Evolutionary conservation across 495 filamentous ascomycete genomes (phyloP), one percentile per base, ranked within the genome.

Genomic region (Trichocladium antarcticum): DNA sequence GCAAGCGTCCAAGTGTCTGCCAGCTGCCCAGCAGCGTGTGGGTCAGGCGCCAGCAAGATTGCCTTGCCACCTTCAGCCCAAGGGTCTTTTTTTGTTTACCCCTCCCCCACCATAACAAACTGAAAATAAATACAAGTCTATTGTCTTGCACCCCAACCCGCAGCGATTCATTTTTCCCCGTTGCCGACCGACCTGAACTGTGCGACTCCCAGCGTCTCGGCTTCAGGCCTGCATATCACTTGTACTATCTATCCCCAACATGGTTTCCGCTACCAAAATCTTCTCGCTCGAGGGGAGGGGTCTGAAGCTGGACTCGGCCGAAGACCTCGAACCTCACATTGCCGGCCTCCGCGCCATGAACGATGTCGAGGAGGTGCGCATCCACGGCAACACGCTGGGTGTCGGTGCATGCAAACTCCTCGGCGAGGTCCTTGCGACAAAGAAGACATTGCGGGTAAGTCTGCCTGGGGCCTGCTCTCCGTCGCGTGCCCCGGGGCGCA

Each of bases 281-380:
- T 96, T 95, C 68, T 87, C 88, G 55, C 81, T 97, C 61, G 84
- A 89, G 64, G 87, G 83, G 70, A 89, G 82, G 68, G 82, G 82
- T 58, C 79, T 97, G 50, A 96, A 92, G 73, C 84, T 97, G 58
- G 80, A 92, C 70, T 85, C 79, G 27, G 85, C 86, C 19, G 78
- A 79, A 42, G 86, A 97, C 65, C 80, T 96, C 47, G 82, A 90
- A 59, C 68, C 83, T n/a, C 84, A 95, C 63, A 84, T 93, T 60
- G 73, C 81, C 60, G 71, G 76, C 15, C 76, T 98, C 14, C 72
- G 79, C 36, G 78, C 78, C 42, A 81, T 78, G 70, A 68, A 76
- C 42, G 79, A 85, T 51, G 82, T 90, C 42, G 87, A 92, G 58
- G 85, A 94, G 57, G 78, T 97, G 42, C 79, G 77, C 48, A 68